Conservation (phyloP, 306 rosid species). For the Cucumis sativus region Cucumber_9930_V3 NC_026658.2:6884001-6884500, state of each 20-base stretch:
- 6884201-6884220: conserved; percentile 15
- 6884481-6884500: conserved; percentile 20
- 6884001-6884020: neutral
- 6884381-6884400: conserved; percentile 30
- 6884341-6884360: conserved; percentile 26
- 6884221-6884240: conserved; percentile 65
- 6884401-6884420: conserved; percentile 53
- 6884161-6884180: conserved; percentile 11
- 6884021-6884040: neutral
- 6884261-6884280: conserved; percentile 39
- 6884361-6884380: conserved; percentile 19
- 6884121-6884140: conserved; percentile 1
- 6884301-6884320: conserved; percentile 32
- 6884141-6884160: conserved; percentile 20
- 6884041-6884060: conserved; percentile 6
- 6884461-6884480: conserved; percentile 27
- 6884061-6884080: conserved; percentile 2
- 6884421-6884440: conserved; percentile 30
- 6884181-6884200: neutral
- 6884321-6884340: conserved; percentile 19
- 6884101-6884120: neutral
- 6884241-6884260: conserved; percentile 33
- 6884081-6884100: neutral
- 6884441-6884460: conserved; percentile 53
- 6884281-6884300: conserved; percentile 32